Percentiles rank a stretch among this genome's conserved stretches.
Conservation (phyloP, 495 filamentous ascomycete species). For the Tuber aestivum region DNA sequence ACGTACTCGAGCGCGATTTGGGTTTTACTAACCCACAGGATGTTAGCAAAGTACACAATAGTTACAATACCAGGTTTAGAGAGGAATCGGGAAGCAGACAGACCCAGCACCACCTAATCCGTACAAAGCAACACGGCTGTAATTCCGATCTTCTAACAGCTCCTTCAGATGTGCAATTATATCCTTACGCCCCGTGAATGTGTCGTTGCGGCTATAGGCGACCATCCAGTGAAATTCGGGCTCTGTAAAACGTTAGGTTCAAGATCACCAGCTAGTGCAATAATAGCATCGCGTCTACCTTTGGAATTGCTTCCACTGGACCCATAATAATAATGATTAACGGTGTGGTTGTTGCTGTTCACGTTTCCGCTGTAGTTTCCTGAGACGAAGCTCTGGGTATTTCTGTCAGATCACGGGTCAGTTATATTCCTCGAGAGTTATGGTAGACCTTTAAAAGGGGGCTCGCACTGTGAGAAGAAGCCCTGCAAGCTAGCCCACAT, state of each 20-base stretch:
- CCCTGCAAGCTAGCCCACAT: background rate
- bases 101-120: slow-evolving; percentile 51
- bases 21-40: slow-evolving; percentile 44
- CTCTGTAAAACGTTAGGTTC: background rate
- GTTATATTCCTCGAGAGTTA: background rate
- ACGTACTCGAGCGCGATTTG: slow-evolving; percentile 51
- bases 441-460: background rate
- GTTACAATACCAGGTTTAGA: background rate
- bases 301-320: background rate
- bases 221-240: slow-evolving; percentile 16
- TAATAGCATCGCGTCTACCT: background rate
- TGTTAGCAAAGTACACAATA: slow-evolving; percentile 5
- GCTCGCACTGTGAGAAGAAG: background rate
- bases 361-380: background rate
- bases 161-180: slow-evolving; percentile 44
- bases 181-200: slow-evolving; percentile 47
- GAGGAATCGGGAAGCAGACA: slow-evolving; percentile 15
- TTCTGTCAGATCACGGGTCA: background rate
- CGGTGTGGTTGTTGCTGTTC: background rate
- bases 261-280: background rate
- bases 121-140: slow-evolving; percentile 42
- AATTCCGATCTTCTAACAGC: slow-evolving; percentile 25
- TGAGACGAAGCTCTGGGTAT: background rate
- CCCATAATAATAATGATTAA: background rate
- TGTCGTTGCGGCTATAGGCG: slow-evolving; percentile 43